These are phyloP conservation scores for Macrolepiota fuliginosa DNA, from an alignment of 768 basidiomycete genomes.

Conservation along the genomic window DNA sequence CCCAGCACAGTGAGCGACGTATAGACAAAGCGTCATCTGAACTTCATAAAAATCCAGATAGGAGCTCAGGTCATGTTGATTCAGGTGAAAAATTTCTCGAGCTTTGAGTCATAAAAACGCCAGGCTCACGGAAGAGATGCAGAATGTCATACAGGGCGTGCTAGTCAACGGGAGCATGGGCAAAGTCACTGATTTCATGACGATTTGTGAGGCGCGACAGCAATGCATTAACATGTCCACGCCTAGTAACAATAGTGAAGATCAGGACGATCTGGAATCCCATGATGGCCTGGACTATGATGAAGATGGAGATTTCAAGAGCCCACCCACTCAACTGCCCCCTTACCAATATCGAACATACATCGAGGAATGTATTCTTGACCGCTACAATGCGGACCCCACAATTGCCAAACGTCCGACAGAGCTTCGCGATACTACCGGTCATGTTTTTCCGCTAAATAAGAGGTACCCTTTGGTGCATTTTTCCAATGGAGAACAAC, in stretches of 20 bases:
- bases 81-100: constrained; percentile 36
- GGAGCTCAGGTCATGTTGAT: constrained; percentile 83
- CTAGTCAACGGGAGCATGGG: constrained; percentile 72
- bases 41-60: constrained; percentile 33
- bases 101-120: background rate
- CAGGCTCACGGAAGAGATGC: background rate
- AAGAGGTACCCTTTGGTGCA: constrained; percentile 56
- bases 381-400: background rate
- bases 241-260: constrained; percentile 7
- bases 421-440: background rate
- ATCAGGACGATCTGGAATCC: background rate
- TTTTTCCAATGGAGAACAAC: constrained; percentile 46
- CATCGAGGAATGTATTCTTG: constrained; percentile 1
- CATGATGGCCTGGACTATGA: constrained; percentile 7
- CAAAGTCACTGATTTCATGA: constrained; percentile 46
- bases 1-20: background rate
- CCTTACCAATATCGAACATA: background rate
- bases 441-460: background rate
- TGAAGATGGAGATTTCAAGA: background rate
- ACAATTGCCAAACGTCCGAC: background rate
- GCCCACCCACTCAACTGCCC: background rate
- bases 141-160: constrained; percentile 62
- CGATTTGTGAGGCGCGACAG: constrained; percentile 42
- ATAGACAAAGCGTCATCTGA: background rate
- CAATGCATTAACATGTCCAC: constrained; percentile 34